Base-by-base conservation (phyloP, 1,139 yeast species). In the Protomyces lactucae-debilis region DNA sequence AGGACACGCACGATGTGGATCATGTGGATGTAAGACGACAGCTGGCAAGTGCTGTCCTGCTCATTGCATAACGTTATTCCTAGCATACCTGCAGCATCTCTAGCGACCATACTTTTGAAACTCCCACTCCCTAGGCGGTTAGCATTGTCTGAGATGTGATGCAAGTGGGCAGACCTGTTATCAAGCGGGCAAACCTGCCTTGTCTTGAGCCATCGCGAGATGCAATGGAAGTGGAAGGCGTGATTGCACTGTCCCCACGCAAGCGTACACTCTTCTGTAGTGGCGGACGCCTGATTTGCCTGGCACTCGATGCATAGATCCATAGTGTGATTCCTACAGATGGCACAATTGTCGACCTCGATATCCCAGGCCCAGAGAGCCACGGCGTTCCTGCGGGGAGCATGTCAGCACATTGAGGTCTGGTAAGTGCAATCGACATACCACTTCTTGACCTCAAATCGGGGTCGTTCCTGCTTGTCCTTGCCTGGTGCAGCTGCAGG, bases 351-450 rank as follows among this genome's bases (percentile, higher is more conserved):
- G 71, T 95, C 99, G 67, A 93, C 96, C 61, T 86, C 95, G 67
- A 91, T 88, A 76, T 90, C 98, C 99, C 99, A 95, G 1, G 97
- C 91, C 99, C 99, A 95, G 73, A 93, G 91, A 18, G 99, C 98
- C 63, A 95, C 99, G 0, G 99, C 98, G 16, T 97, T 91, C 99
- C 99, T 93, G 79, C 75, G 65, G 9, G 14, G 14, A 28, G 35
- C 14, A 12, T n/a, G 23, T 10, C 21, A 40, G 45, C 64, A 51
- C 55, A 25, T 51, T 36, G 43, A 37, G 14, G 16, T 14, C 16
- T 2, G 18, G 43, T 0, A 2, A 36, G 4, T n/a, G 43, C 43
- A 4, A 6, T 21, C 21, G 12, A 5, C 39, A 32, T 14, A 28
- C 35, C 57, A 78, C 71, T 86, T 86, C 72, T 85, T 84, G 59